Evolutionary conservation across 768 basidiomycete genomes (phyloP), one percentile per base, ranked within the genome.

Genomic region (Chalciporus sphaerocephalus): DNA sequence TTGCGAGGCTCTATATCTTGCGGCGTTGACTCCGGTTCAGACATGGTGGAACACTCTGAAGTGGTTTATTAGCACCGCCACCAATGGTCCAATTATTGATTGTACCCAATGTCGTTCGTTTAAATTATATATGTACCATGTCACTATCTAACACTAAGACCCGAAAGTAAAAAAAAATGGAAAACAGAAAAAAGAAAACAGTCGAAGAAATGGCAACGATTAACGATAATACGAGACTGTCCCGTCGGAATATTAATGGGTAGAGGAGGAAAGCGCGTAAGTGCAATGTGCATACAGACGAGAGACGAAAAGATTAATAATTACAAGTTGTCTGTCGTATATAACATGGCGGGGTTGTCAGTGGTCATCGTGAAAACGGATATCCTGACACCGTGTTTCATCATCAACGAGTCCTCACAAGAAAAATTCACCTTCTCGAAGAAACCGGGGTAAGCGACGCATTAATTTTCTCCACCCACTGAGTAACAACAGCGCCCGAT

Each of bases 391-490:
- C 27, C 27, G 27, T 27, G 8, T 25, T 7, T 8, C 11, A 11
- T 7, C 25, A 27, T 15, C 2, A 5, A 13, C 15, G 30, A n/a
- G 27, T n/a, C n/a, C n/a, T n/a, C 15, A 15, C 30, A 3, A 12
- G 38, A 24, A 2, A 4, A 5, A 23, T 3, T 40, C 22, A 13
- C 44, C 20, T 43, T 35, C 18, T 27, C 0, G 58, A 48, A 13
- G 48, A 39, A 30, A 32, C 36, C 18, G 55, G 56, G 44, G n/a
- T 45, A 56, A 44, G 57, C 53, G 62, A 61, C 16, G 58, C 44
- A 28, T 71, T 67, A 38, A 76, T 72, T 54, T 67, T 73, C 32
- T 68, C 58, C 11, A 69, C 60, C 73, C 74, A 76, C 10, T 50
- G 56, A 6, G 61, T 55, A 17, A 69, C 66, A 5, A 69, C 32